Evolutionary conservation across 331 rosid genomes (phyloP).

Genomic region (Erythrophleum ivorense): DNA sequence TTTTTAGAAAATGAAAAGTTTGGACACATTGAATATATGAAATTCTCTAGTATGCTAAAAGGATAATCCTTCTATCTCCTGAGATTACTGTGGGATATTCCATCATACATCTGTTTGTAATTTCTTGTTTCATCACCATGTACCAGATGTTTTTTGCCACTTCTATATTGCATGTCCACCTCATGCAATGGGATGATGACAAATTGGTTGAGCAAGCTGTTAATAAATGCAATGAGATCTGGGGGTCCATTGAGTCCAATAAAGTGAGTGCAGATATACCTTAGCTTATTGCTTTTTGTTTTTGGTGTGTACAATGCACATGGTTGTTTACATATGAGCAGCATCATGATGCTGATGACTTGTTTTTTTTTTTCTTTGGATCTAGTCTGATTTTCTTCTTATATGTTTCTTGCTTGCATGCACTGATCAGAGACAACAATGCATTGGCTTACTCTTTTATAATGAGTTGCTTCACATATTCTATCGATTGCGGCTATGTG

Average conservation of each 20-base stretch:
- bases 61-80: slow-evolving; percentile 2
- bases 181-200: slow-evolving; percentile 94
- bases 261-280: slow-evolving; percentile 64
- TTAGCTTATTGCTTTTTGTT: slow-evolving; percentile 30
- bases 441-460: slow-evolving; percentile 87
- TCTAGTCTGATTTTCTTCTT: slow-evolving; percentile 35
- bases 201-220: slow-evolving; percentile 82
- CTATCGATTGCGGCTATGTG: slow-evolving; percentile 88
- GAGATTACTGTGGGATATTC: slow-evolving; percentile 27
- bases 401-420: slow-evolving; percentile 26
- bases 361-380: slow-evolving; percentile 13
- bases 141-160: slow-evolving; percentile 94
- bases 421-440: slow-evolving; percentile 64
- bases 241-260: slow-evolving; percentile 73
- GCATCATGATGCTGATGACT: slow-evolving; percentile 13
- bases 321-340: slow-evolving; percentile 29
- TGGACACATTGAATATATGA: neutral
- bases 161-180: slow-evolving; percentile 86
- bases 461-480: slow-evolving; percentile 90
- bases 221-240: slow-evolving; percentile 71
- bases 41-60: slow-evolving; percentile 32
- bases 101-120: slow-evolving; percentile 33
- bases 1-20: neutral
- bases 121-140: slow-evolving; percentile 44
- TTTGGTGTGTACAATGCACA: slow-evolving; percentile 9